Percentiles rank a stretch among this genome's conserved stretches.
phyloP scores from a whole-genome alignment of 306 rosid genomes.

The apple (Malus domestica) region DNA sequence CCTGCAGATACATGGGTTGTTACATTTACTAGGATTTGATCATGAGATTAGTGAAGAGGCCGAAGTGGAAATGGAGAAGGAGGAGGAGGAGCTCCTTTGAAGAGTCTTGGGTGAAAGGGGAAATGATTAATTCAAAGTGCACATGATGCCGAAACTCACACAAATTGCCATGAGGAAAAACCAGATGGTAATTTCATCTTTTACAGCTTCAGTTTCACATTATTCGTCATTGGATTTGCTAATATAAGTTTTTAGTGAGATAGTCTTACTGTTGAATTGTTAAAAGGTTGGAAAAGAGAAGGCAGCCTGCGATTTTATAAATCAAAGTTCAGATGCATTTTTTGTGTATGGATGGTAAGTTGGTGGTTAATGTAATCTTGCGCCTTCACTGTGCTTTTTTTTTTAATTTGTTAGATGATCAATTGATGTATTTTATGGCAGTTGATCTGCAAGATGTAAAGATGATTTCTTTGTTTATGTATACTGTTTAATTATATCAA shows the following conservation, averaged over 20 bases:
- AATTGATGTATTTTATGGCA: constrained; percentile 52
- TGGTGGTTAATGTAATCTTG: neutral
- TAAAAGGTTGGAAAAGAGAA: constrained; percentile 89
- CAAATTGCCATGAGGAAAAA: constrained; percentile 27
- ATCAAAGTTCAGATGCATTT: constrained; percentile 79
- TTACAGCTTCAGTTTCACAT: neutral
- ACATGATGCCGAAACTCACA: constrained; percentile 36
- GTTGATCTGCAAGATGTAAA: constrained; percentile 70
- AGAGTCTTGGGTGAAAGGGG: constrained; percentile 77
- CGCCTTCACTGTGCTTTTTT: neutral
- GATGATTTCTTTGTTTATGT: constrained; percentile 18
- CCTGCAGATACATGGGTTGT: constrained; percentile 79
- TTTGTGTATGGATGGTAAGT: constrained; percentile 96
- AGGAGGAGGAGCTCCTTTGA: constrained; percentile 80
- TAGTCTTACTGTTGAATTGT: constrained; percentile 56
- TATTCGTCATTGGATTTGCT: constrained; percentile 7
- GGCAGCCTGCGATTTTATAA: constrained; percentile 81
- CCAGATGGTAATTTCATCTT: constrained; percentile 43
- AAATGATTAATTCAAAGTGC: constrained; percentile 92
- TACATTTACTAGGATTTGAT: constrained; percentile 95
- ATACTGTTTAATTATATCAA: neutral
- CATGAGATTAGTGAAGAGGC: constrained; percentile 95
- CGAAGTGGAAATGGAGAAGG: constrained; percentile 88
- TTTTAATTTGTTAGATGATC: too few relatives aligned
- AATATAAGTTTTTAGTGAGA: constrained; percentile 22